These are phyloP conservation scores for Phytomonas francai DNA, from an alignment of 208 protist genomes.

Conservation along the genomic window DNA sequence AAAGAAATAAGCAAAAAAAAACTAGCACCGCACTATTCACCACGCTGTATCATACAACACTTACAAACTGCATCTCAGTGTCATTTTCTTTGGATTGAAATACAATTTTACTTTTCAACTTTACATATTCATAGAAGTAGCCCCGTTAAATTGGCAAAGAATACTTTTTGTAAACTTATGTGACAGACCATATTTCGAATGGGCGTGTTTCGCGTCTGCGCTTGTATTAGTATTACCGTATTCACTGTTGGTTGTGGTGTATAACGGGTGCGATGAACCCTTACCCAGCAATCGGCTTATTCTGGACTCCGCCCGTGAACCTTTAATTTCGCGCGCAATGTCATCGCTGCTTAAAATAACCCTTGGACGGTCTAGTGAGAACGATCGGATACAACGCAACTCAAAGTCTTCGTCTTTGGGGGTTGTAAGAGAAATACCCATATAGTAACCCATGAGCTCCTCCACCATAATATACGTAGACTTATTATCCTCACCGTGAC, in stretches of 20 bases:
- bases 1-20: background rate
- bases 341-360: constrained; percentile 22
- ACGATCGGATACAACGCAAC: constrained; percentile 74
- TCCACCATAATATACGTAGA: constrained; percentile 25
- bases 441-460: constrained; percentile 60
- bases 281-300: constrained; percentile 41
- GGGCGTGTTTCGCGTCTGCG: constrained; percentile 2
- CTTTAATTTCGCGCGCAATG: constrained; percentile 17
- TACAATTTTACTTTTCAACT: background rate
- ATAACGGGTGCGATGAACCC: constrained; percentile 54
- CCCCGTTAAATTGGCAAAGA: constrained; percentile 27
- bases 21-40: background rate
- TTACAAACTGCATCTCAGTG: background rate
- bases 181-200: constrained; percentile 33
- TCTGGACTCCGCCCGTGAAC: constrained; percentile 27
- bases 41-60: background rate
- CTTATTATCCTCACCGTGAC: constrained; percentile 18
- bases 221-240: constrained; percentile 53
- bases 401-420: constrained; percentile 69
- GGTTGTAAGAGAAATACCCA: constrained; percentile 47
- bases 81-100: background rate
- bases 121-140: constrained; percentile 89
- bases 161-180: constrained; percentile 72
- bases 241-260: constrained; percentile 46
- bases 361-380: constrained; percentile 71